Conservation (phyloP, 805 yeast species). For the Candida easanensis region DNA sequence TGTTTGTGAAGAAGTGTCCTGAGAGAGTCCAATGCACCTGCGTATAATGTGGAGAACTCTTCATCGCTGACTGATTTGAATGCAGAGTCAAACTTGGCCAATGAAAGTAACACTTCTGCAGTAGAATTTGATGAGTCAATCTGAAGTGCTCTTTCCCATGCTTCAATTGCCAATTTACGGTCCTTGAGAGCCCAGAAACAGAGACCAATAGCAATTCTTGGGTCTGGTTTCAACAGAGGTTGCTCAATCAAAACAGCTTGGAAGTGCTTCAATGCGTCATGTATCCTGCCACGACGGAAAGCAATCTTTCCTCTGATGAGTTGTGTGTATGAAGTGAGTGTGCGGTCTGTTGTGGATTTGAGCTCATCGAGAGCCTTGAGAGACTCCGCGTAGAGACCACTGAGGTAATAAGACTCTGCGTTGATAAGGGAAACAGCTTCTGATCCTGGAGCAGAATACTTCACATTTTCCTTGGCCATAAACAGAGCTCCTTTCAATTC, state of each 20-base stretch:
- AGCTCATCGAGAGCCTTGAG: conserved; percentile 48
- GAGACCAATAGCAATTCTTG: conserved; percentile 90
- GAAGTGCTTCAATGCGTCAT: conserved; percentile 72
- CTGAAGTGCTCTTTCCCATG: conserved; percentile 81
- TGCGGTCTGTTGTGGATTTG: too few species aligned
- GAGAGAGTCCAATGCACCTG: conserved; percentile 50
- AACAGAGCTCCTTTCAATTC: conserved; percentile 45
- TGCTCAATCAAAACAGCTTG: conserved; percentile 77
- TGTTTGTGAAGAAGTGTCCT: conserved; percentile 34
- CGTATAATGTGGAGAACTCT: conserved; percentile 59
- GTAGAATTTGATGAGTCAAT: conserved; percentile 51
- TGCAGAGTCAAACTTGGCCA: conserved; percentile 66
- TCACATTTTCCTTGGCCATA: conserved; percentile 20
- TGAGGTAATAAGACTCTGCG: conserved; percentile 59
- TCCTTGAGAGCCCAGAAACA: conserved; percentile 90
- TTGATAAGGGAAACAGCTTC: conserved; percentile 57
- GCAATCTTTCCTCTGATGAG: conserved; percentile 82
- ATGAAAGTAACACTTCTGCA: conserved; percentile 61
- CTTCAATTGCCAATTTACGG: conserved; percentile 65
- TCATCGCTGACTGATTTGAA: conserved; percentile 53
- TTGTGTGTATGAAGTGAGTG: conserved; percentile 69
- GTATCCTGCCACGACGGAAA: conserved; percentile 68
- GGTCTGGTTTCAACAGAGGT: conserved; percentile 83
- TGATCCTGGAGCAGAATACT: conserved; percentile 23
- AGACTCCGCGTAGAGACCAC: conserved; percentile 68